Base-by-base conservation (phyloP, 1,284 basidiomycete species). In the Tylopilus orsonianus region DNA sequence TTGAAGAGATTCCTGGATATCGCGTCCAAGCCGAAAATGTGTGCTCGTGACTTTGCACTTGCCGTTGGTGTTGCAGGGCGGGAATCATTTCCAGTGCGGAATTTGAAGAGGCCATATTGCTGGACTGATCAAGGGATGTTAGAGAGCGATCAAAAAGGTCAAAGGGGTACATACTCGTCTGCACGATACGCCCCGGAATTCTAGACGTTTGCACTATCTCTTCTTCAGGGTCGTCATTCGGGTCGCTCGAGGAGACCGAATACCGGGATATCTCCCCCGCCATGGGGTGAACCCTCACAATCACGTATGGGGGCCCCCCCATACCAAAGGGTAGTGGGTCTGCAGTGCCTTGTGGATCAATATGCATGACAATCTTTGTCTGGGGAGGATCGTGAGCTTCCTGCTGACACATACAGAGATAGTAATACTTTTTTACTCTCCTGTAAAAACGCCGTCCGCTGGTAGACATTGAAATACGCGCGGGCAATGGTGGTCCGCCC, bases 341-440 rank as follows among this genome's bases (percentile, higher is more conserved):
- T 13, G 88, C 86, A 14, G 79, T 72, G 1, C 87, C 87, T 12
- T 78, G 62, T 16, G 83, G 79, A 64, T 93, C 90, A 47, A 95
- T 81, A 55, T 93, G 90, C 35, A 95, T 75, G 8, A 91, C 83
- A 16, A 92, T 79, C 71, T 93, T 94, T n/a, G 85, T 88, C 90
- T 94, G 58, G 8, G 53, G 46, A 22, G 33, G 33, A 44, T 13
- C 29, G 44, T 59, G 46, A 58, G 49, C 13, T 27, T 34, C 26
- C 46, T 20, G 20, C 27, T 18, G 34, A 34, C 29, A 7, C 18
- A 22, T 33, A 22, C 36, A 32, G 38, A 41, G 40, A 39, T 29
- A 42, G 30, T 19, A 35, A 56, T 66, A 92, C 92, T 80, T 92
- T 94, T 67, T 81, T 85, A 2, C 71, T 68, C 58, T 90, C 87